Base-by-base conservation (phyloP, 2,329 filamentous ascomycete genomes). In the Stylonectria norvegica region DNA sequence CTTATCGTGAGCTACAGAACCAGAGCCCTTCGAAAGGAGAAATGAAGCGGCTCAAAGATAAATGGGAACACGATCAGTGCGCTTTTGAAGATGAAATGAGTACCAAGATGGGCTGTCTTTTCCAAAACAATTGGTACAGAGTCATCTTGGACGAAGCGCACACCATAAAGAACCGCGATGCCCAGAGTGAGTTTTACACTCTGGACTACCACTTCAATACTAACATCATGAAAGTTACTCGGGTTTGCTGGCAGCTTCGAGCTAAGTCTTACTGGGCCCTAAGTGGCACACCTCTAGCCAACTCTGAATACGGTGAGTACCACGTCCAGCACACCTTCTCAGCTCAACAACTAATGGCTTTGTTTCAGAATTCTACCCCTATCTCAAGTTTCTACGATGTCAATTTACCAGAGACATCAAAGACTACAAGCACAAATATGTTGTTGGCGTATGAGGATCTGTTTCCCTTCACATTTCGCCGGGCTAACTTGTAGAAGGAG, bases 71-170 rank as follows among this genome's bases (percentile, higher is more conserved):
- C 3, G 43, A 53, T 0, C 0, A 36, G 9, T 14, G 49, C 0
- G 43, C 56, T 0, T 70, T 53, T 5, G 50, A 59, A 2, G 44
- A 54, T 0, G 34, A 63, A 0, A 53, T 67, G 4, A 68, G 76
- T 67, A n/a, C 75, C 78, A 0, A 33, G 0, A 2, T 20, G 0
- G 51, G 56, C 0, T 0, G 0, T 0, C 18, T 64, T 0, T 58
- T 56, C 20, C 5, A 66, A 0, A 50, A 69, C 4, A 56, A 63
- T 0, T 79, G 70, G 63, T 68, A 74, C 28, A 61, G 79, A 2
- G 44, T 82, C 4, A 67, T 81, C 2, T 59, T 81, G 0, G 78
- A 82, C 32, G 78, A 82, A 49, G 76, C 71, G 0, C 77, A 81
- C 35, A 50, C 50, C 0, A 78, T 82, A 44, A 80, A 79, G 45